Evolutionary conservation across 2,329 filamentous ascomycete genomes (phyloP).

Genomic region (Talaromyces marneffei): DNA sequence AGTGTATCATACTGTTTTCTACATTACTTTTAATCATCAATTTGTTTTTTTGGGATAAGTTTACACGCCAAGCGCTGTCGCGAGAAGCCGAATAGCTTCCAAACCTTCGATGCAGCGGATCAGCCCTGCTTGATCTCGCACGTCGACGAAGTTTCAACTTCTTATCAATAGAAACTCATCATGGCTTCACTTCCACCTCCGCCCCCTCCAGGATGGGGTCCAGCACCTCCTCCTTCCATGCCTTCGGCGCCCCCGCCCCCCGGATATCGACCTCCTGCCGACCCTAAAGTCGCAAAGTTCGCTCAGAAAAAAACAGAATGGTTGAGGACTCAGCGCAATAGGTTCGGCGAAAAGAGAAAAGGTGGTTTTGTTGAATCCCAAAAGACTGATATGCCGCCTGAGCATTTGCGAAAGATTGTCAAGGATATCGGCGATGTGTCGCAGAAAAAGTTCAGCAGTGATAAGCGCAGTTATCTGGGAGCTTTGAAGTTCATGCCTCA

Average conservation of each 20-base stretch:
- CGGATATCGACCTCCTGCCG: conserved; percentile 71
- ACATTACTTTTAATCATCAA: neutral
- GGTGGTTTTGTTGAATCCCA: conserved; percentile 95
- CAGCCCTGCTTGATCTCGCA: conserved; percentile 29
- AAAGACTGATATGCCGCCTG: conserved; percentile 97
- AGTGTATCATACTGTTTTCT: conserved; percentile 10
- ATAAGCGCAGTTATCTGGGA: conserved; percentile 96
- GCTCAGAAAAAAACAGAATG: conserved; percentile 99
- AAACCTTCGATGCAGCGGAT: conserved; percentile 21
- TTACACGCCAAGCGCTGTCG: neutral
- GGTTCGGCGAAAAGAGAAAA: conserved; percentile 95
- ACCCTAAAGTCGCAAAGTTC: conserved; percentile 87
- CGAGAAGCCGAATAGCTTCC: conserved; percentile 8
- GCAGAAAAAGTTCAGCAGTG: conserved; percentile 97
- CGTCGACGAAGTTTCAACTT: conserved; percentile 11
- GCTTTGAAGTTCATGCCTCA: conserved; percentile 99
- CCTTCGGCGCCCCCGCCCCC: conserved; percentile 70
- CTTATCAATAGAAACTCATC: conserved; percentile 20
- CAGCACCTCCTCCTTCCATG: conserved; percentile 47
- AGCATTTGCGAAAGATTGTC: conserved; percentile 97
- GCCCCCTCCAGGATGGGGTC: conserved; percentile 62
- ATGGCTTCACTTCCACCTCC: conserved; percentile 60
- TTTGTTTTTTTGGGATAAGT: conserved; percentile 3
- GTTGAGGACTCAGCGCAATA: conserved; percentile 82
- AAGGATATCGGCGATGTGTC: conserved; percentile 98